These are phyloP conservation scores for Dalbergia oliveri DNA, from an alignment of 306 rosid genomes.

Conservation along the genomic window DNA sequence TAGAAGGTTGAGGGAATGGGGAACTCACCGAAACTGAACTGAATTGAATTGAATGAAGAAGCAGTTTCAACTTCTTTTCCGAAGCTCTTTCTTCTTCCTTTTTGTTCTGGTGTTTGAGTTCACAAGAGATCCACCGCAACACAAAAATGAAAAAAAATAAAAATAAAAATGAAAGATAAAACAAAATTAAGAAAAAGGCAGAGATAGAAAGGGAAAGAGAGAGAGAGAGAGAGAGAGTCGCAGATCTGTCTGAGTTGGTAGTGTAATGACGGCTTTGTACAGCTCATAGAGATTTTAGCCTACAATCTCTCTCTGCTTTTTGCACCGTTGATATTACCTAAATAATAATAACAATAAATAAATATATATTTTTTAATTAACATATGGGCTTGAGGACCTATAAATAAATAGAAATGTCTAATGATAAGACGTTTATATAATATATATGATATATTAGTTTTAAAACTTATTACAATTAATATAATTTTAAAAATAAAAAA, in stretches of 20 bases:
- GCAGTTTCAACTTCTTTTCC: slow-evolving; percentile 43
- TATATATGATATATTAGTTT: no score
- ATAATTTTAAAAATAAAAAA: no score
- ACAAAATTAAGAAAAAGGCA: background rate
- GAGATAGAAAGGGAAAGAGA: background rate
- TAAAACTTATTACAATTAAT: no score
- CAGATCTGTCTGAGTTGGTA: slow-evolving; percentile 52
- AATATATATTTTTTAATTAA: no score
- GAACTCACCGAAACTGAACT: slow-evolving; percentile 50
- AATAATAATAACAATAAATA: no score
- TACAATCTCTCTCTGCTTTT: background rate
- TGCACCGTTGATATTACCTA: no score
- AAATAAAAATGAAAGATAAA: background rate
- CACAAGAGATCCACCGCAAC: slow-evolving; percentile 46
- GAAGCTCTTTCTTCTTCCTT: slow-evolving; percentile 48
- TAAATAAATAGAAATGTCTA: no score
- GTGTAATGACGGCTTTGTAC: slow-evolving; percentile 58
- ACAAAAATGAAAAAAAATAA: slow-evolving; percentile 24
- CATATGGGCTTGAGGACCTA: no score
- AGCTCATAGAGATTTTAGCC: slow-evolving; percentile 50
- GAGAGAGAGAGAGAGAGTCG: slow-evolving; percentile 40
- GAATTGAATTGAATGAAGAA: slow-evolving; percentile 40
- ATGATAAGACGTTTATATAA: no score
- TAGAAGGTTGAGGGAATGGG: slow-evolving; percentile 32
- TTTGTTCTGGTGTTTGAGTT: background rate